Conservation (phyloP, 805 yeast genomes). For the Saccharomyces eubayanus region DNA sequence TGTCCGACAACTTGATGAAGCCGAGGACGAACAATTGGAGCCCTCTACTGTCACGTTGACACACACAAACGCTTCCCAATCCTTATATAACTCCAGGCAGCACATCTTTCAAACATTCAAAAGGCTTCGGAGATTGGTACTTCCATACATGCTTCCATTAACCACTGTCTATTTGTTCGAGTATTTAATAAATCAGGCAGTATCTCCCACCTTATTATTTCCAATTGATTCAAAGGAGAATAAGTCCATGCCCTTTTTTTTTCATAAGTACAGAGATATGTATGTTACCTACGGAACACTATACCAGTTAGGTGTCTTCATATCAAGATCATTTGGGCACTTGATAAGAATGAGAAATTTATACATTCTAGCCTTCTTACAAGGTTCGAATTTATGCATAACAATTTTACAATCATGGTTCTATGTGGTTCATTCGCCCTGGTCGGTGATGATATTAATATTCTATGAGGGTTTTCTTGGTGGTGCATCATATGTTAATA, state of each 20-base stretch:
- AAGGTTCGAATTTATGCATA: constrained; percentile 51
- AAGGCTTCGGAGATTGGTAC: constrained; percentile 37
- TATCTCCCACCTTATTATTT: constrained; percentile 79
- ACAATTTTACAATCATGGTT: constrained; percentile 58
- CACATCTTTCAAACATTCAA: constrained; percentile 25
- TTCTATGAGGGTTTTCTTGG: constrained; percentile 89
- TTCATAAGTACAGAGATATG: constrained; percentile 65
- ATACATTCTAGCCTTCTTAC: constrained; percentile 58
- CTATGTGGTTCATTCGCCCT: constrained; percentile 50
- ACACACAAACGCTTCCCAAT: background rate
- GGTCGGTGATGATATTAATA: constrained; percentile 51
- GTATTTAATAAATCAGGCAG: constrained; percentile 84
- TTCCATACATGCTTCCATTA: constrained; percentile 77
- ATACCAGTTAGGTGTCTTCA: constrained; percentile 87
- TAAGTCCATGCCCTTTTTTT: constrained; percentile 42
- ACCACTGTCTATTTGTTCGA: constrained; percentile 78
- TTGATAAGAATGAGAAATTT: constrained; percentile 51
- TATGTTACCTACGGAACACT: constrained; percentile 87
- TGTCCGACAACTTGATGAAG: background rate
- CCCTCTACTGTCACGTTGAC: background rate
- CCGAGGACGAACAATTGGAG: background rate
- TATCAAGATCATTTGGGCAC: constrained; percentile 77
- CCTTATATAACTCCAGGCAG: constrained; percentile 2
- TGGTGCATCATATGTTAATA: constrained; percentile 84
- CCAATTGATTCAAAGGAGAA: constrained; percentile 43